Evolutionary conservation across 768 basidiomycete species (phyloP).

Genomic region (Amanita muscaria): DNA sequence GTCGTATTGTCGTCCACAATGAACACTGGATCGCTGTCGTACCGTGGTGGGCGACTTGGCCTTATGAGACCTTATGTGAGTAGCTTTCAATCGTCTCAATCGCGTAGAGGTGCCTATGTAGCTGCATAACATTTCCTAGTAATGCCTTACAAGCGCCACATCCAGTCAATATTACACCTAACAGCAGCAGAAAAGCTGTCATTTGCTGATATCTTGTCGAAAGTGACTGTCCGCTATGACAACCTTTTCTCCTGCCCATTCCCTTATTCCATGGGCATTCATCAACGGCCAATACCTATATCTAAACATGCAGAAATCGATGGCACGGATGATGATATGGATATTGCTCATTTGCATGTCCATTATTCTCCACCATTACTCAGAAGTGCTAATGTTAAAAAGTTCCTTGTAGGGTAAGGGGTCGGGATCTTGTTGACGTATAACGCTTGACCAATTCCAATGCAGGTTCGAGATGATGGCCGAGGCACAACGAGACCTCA

Average conservation of each 20-base stretch:
- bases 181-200: conserved; percentile 48
- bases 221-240: conserved; percentile 61
- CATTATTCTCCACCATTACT: conserved; percentile 84
- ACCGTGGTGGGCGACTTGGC: conserved; percentile 96
- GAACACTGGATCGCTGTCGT: conserved; percentile 78
- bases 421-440: neutral
- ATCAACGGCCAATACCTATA: conserved; percentile 65
- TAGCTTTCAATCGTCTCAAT: no score
- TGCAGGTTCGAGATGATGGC: conserved; percentile 88
- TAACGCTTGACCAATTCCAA: neutral
- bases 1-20: conserved; percentile 63
- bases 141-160: conserved; percentile 69
- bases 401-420: conserved; percentile 83
- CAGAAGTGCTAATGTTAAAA: conserved; percentile 72
- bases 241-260: conserved; percentile 82
- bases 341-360: conserved; percentile 74
- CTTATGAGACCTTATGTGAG: conserved; percentile 73
- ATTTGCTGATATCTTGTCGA: conserved; percentile 61
- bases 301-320: conserved; percentile 10
- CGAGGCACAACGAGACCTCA: conserved; percentile 84
- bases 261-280: conserved; percentile 92
- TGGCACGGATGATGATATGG: conserved; percentile 29
- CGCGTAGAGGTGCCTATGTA: no score
- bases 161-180: conserved; percentile 60
- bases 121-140: conserved; percentile 41